Evolutionary conservation across 2,329 filamentous ascomycete species (phyloP), one percentile per base, ranked within the genome.

Genomic region (Cladosporium sp.): DNA sequence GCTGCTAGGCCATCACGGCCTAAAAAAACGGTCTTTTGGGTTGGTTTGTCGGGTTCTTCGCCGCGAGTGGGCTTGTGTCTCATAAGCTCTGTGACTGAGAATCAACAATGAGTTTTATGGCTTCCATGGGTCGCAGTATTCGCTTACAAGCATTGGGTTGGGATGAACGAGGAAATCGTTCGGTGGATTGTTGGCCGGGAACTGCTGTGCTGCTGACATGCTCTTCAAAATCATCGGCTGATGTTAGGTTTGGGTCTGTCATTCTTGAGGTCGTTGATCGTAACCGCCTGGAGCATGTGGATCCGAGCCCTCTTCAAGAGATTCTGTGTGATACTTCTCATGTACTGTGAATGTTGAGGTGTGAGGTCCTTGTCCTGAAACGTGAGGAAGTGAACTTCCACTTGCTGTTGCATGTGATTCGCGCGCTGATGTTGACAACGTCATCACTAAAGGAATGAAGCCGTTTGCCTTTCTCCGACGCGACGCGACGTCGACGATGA

Each of bases 1-100:
- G 75, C 71, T 38, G 81, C 80, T 0, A 93, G 77, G 0, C 77
- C 85, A 55, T 85, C 77, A 48, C 83, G 77, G 41, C 74, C 69
- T 13, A 71, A 72, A 63, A 77, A 77, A 22, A 58, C 45, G 7
- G 63, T 64, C 27, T 43, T 57, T 36, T 59, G 56, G 8, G 59
- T 58, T 64, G 64, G 49, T 27, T 52, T 53, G 54, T 60, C 58
- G 30, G 58, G 56, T 47, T 61, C 58, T 22, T 44, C 61, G 52
- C n/a, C n/a, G n/a, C 22, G 22, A 36, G 49, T 53, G 20, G 57
- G 55, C 56, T 72, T 71, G 7, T 71, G 60, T 27, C 58, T 56
- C 73, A 76, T 74, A 51, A 76, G 66, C 61, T 73, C 70, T 70
- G 70, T 64, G 64, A 75, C 72, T 75, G 62, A 54, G 18, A 29